Base-by-base conservation (phyloP, 1,284 basidiomycete genomes). In the Trichosporon asahii region DNA sequence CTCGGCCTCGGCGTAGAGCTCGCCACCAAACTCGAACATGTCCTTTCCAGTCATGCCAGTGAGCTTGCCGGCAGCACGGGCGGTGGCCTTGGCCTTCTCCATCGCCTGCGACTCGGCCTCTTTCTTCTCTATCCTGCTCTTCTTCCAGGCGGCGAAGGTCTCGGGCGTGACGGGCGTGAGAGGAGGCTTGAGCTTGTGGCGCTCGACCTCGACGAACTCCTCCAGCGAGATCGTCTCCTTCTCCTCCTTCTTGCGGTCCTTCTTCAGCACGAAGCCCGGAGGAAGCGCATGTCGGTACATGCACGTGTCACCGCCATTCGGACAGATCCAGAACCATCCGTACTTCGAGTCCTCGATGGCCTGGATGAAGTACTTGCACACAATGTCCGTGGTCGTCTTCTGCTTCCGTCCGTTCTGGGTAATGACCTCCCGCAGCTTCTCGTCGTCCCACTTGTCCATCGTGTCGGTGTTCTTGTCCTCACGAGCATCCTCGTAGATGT, bases 381-480 rank as follows among this genome's bases (percentile, higher is more conserved):
- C 95, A 78, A 98, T 97, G 81, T 97, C 95, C 60, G 96, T 99
- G 29, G 57, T 61, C 2, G 91, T 94, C 35, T 91, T 95, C 65
- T 95, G 95, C 83, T 97, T 98, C 37, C 93, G 93, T 69, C 88
- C 87, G 84, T 98, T 98, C 67, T 92, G 93, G 15, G 90, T 79
- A 9, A 99, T 92, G 70, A 99, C 97, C 29, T 85, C 88, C 65
- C 90, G 87, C 66, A 99, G 86, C 84, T 96, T 98, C 76, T 90
- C 95, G 75, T 98, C 92, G 84, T 98, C 95, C 96, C 96, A 99
- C 76, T 87, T 90, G 77, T 98, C 95, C 96, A 99, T 99, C 9
- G 95, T 97, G 83, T 97, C 84, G 77, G 88, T 82, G 84, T 95
- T 85, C 65, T 84, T 81, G 66, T 79, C 77, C 64, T 92, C 90